Evolutionary conservation across 2,329 filamentous ascomycete species (phyloP).

Genomic region (Penicillium paneum): DNA sequence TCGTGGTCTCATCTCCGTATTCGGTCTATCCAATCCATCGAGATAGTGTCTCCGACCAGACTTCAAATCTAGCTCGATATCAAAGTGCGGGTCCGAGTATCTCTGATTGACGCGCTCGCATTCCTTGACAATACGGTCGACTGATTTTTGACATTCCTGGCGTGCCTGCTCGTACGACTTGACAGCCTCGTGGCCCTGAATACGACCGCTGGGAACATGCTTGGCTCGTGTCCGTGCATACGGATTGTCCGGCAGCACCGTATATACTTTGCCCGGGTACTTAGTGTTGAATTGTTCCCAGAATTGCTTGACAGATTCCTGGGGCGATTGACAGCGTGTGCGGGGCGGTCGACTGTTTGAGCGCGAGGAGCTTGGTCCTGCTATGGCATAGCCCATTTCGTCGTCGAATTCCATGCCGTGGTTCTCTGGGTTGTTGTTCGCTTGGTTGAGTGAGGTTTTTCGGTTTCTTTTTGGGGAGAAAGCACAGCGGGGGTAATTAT

Average conservation of each 20-base stretch:
- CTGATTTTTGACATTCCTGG: slow-evolving; percentile 62
- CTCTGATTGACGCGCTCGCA: slow-evolving; percentile 78
- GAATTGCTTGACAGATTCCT: slow-evolving; percentile 67
- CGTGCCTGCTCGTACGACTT: slow-evolving; percentile 71
- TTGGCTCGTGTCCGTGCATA: slow-evolving; percentile 61
- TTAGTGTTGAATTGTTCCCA: slow-evolving; percentile 71
- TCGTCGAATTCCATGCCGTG: slow-evolving; percentile 30
- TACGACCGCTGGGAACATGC: slow-evolving; percentile 53
- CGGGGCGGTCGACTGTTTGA: slow-evolving; percentile 35
- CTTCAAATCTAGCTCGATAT: slow-evolving; percentile 75
- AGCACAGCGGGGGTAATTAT: background rate
- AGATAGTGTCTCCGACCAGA: slow-evolving; percentile 52
- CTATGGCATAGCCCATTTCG: slow-evolving; percentile 25
- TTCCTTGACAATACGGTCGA: slow-evolving; percentile 57
- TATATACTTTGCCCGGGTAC: slow-evolving; percentile 68
- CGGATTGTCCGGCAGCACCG: slow-evolving; percentile 65
- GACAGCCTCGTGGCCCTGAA: slow-evolving; percentile 56
- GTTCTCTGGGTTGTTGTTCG: background rate
- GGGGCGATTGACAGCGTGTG: slow-evolving; percentile 58
- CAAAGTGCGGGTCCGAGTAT: slow-evolving; percentile 82
- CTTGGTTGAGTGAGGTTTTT: background rate
- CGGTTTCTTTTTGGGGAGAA: background rate
- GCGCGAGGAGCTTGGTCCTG: slow-evolving; percentile 30
- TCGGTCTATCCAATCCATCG: slow-evolving; percentile 43
- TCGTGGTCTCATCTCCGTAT: slow-evolving; percentile 56